Evolutionary conservation across 306 rosid species (phyloP).

Genomic region (Styphnolobium japonicum): DNA sequence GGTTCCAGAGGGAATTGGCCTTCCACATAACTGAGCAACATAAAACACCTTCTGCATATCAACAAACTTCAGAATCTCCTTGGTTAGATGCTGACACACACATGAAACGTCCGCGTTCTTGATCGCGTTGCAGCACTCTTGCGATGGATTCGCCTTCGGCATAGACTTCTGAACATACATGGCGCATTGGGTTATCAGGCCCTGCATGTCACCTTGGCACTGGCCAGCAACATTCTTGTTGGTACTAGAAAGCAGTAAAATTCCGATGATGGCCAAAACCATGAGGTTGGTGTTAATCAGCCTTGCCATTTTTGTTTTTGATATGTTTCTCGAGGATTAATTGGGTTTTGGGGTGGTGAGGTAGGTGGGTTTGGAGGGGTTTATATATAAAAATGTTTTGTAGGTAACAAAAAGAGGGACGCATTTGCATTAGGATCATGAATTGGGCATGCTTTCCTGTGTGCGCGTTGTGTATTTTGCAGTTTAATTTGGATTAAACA

Average conservation of each 20-base stretch:
- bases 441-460: not conserved
- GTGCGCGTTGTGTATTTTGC: no score
- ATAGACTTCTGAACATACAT: not conserved
- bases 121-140: slow-evolving; percentile 17
- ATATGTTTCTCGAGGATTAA: not conserved
- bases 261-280: not conserved
- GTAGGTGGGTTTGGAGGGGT: not conserved
- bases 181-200: slow-evolving; percentile 7
- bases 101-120: slow-evolving; percentile 5
- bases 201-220: slow-evolving; percentile 26
- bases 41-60: slow-evolving; percentile 25
- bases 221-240: slow-evolving; percentile 7
- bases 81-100: slow-evolving; percentile 16
- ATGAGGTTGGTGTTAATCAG: not conserved
- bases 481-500: not conserved
- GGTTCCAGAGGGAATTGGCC: not conserved
- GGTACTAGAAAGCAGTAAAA: not conserved
- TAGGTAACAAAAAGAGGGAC: not conserved
- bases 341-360: not conserved
- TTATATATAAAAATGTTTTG: not conserved
- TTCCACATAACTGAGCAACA: slow-evolving; percentile 14
- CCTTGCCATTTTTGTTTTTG: slow-evolving; percentile 3
- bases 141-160: not conserved
- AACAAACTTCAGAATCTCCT: not conserved
- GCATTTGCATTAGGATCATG: not conserved